These are phyloP conservation scores for Neckera pumila DNA, from an alignment of 225 moss, liverwort and hornwort genomes.

Conservation along the genomic window DNA sequence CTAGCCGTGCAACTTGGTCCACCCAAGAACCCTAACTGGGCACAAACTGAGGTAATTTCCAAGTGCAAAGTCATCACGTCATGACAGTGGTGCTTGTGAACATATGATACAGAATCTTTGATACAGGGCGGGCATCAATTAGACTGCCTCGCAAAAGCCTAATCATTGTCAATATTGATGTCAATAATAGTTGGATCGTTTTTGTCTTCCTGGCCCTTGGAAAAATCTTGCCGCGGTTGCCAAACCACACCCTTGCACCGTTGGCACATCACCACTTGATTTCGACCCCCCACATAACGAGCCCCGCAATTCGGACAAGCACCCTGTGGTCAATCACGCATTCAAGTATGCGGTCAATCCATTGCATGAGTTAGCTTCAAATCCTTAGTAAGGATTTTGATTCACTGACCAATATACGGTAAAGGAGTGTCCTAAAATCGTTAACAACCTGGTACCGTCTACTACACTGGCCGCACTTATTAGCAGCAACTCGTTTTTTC, in stretches of 20 bases:
- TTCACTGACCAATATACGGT: background rate
- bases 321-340: slow-evolving; percentile 32
- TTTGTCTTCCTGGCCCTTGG: slow-evolving; percentile 63
- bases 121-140: slow-evolving; percentile 1
- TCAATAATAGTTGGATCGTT: slow-evolving; percentile 83
- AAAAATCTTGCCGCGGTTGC: slow-evolving; percentile 97
- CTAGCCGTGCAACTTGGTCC: slow-evolving; percentile 39
- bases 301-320: slow-evolving; percentile 88
- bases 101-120: slow-evolving; percentile 31
- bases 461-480: background rate
- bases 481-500: background rate
- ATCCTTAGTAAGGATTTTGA: background rate
- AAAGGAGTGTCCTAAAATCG: background rate
- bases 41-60: background rate
- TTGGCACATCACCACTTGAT: slow-evolving; percentile 76
- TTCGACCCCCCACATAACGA: slow-evolving; percentile 82
- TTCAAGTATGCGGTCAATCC: background rate
- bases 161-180: slow-evolving; percentile 75
- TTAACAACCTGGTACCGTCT: background rate
- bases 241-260: slow-evolving; percentile 95
- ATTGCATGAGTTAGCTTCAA: background rate
- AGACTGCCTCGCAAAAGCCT: slow-evolving; percentile 2
- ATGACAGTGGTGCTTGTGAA: slow-evolving; percentile 19
- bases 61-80: slow-evolving; percentile 32
- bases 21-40: background rate